Conservation (phyloP, 2,329 filamentous ascomycete species). For the Huntiella savannae region DNA sequence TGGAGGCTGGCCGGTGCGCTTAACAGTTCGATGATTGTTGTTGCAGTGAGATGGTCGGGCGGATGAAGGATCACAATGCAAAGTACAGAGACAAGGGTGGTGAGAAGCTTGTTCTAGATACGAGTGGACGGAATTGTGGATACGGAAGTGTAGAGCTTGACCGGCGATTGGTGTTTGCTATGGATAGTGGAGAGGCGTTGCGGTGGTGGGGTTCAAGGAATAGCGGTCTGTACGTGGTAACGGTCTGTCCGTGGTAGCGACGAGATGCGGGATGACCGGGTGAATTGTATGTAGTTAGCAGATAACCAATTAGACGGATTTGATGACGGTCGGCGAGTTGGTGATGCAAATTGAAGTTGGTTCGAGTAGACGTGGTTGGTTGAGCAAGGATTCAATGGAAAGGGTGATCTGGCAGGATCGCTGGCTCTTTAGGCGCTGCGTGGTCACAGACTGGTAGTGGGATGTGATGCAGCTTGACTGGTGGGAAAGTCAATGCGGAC, state of each 20-base stretch:
- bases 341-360: background rate
- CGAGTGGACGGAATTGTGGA: no score
- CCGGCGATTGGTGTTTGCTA: no score
- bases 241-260: background rate
- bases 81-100: background rate
- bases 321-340: background rate
- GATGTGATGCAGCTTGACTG: no score
- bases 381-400: background rate
- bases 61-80: background rate
- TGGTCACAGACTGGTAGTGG: no score
- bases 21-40: no score
- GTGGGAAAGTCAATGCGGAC: background rate
- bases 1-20: no score
- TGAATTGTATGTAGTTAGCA: no score
- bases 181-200: background rate
- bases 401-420: conserved; percentile 3
- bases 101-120: background rate
- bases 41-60: background rate
- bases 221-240: background rate
- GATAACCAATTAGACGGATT: no score
- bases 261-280: background rate
- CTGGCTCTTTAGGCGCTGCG: no score
- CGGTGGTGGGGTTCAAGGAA: background rate
- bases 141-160: no score
- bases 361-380: background rate